Base-by-base conservation (phyloP, 768 basidiomycete species). In the Russula virescens region DNA sequence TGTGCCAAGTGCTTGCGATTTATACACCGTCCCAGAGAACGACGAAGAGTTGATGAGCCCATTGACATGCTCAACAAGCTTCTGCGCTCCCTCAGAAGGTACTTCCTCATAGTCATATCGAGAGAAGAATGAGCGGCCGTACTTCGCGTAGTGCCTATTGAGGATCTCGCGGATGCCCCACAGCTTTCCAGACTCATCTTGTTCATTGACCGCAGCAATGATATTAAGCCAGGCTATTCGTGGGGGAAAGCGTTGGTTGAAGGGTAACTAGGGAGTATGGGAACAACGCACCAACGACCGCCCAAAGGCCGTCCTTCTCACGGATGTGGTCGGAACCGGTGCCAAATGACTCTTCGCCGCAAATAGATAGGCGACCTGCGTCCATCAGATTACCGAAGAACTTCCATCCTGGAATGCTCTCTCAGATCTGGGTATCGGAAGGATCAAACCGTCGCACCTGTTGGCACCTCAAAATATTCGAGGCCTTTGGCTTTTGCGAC, bases 331-430 rank as follows among this genome's bases (percentile, higher is more conserved):
- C 97, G 16, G 96, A 98, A n/a, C 97, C 97, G 9, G 97, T 99
- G 61, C 97, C 97, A 74, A 99, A 99, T 4, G 93, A 95, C 77
- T 99, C 97, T 74, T 99, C 97, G 61, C 97, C 97, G 71, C 97
- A 99, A 72, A 99, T 98, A 54, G 96, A 98, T 54, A 99, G 83
- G 48, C 93, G 83, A 0, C 95, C 96, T 21, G 97, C 97, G 73
- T 99, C 97, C 97, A 99, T 99, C 69, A 99, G 80, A 77, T 98
- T 99, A 51, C 97, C 97, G 72, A 99, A 99, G 84, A 99, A 99
- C 76, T 99, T 99, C 94, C 94, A 98, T 66, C 96, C 95, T 94
- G 66, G 18, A 38, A 48, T 16, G 35, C 40, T 51, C 23, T 43
- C 48, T 65, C 23, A 65, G 43, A 18, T 23, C 43, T 19, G 16